Conservation (phyloP, 345 rosid genomes). For the Gossypium stocksii region DNA sequence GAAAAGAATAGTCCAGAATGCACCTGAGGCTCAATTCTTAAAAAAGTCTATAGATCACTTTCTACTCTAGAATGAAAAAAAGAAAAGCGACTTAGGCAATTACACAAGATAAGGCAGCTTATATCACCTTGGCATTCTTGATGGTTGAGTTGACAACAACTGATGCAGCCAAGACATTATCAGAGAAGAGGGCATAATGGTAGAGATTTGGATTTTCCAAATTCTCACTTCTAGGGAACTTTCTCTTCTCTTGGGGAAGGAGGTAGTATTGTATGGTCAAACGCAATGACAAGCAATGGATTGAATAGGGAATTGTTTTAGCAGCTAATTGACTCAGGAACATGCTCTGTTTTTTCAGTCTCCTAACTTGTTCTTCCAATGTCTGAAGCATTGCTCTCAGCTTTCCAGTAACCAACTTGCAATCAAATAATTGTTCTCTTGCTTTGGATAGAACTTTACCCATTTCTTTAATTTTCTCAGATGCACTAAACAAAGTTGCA, state of each 20-base stretch:
- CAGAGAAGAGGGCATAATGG: conserved; percentile 97
- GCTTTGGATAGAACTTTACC: conserved; percentile 86
- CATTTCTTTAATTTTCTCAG: conserved; percentile 80
- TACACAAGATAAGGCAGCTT: conserved; percentile 5
- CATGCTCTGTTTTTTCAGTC: conserved; percentile 97
- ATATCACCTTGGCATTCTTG: conserved; percentile 80
- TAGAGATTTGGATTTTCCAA: conserved; percentile 76
- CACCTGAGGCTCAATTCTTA: conserved; percentile 7
- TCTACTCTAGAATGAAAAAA: neutral
- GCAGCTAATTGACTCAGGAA: conserved; percentile 99
- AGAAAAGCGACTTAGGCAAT: neutral
- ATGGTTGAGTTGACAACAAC: conserved; percentile 97
- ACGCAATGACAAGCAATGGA: conserved; percentile 97
- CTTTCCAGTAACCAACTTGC: conserved; percentile 91
- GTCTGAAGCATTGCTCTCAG: conserved; percentile 98
- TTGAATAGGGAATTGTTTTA: conserved; percentile 90
- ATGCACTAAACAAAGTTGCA: conserved; percentile 46
- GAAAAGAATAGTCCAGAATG: conserved; percentile 12
- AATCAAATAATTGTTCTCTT: conserved; percentile 78
- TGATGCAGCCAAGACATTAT: conserved; percentile 99
- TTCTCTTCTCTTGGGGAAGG: conserved; percentile 85
- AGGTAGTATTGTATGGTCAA: conserved; percentile 89
- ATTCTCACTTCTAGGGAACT: conserved; percentile 83
- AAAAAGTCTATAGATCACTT: neutral
- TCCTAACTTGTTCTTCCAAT: conserved; percentile 96